Base-by-base conservation (phyloP, 2,329 filamentous ascomycete genomes). In the Diplodia intermedia region DNA sequence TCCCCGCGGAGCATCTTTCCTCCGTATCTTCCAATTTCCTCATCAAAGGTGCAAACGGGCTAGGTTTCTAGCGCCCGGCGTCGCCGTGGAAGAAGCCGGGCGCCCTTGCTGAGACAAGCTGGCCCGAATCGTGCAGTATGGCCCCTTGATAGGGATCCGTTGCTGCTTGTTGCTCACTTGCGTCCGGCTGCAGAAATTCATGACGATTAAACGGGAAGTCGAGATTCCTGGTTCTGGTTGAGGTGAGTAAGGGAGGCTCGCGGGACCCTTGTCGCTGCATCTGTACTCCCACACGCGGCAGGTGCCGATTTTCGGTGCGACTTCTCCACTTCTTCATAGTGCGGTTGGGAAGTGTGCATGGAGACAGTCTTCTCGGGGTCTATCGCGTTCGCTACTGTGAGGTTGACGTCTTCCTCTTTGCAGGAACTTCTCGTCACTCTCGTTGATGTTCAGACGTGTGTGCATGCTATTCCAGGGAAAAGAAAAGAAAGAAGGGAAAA, bases 201-300 rank as follows among this genome's bases (percentile, higher is more conserved):
- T 38, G 29, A 63, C 20, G 43, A 63, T 26, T 52, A 33, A 38
- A 29, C 43, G 26, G 47, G 47, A 5, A 49, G 60, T 63, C 47
- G 47, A 53, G 20, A 63, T 63, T 63, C 60, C 60, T 63, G 60
- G 60, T 52, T 40, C 20, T 52, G 60, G 36, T 63, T n/a, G 50
- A 63, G 60, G 47, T 63, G 60, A 52, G 60, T 63, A 63, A 63
- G 60, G 60, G 60, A 33, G 60, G 60, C 36, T 47, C 47, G n/a
- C 8, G 47, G 38, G 18, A 63, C 14, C 60, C 60, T 63, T 31
- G 43, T 63, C 60, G 52, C 36, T 56, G 31, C 60, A 23, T 4
- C 2, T 63, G 60, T 63, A 63, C 31, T 52, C 29, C 60, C 47
- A 63, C 43, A 38, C 29, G 60, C 60, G 60, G 60, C 60, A 63